Evolutionary conservation across 495 filamentous ascomycete genomes (phyloP), one percentile per base, ranked within the genome.

Genomic region (Xylaria curta): DNA sequence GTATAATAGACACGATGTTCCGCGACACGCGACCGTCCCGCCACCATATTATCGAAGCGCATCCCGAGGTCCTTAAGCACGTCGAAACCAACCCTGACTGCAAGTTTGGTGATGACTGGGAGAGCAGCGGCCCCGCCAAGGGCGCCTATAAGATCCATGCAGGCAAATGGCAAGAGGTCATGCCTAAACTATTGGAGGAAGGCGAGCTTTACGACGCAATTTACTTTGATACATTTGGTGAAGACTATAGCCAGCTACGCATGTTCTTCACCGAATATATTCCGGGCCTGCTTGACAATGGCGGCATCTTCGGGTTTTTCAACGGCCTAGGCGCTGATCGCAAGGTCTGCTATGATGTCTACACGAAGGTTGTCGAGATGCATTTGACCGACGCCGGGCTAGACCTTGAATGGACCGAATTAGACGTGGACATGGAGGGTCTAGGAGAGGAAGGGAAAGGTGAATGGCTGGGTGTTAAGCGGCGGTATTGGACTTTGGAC

Each of bases 211-310:
- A 95, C 78, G 94, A 99, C 79, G 94, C 92, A 44, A 95, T 99
- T 68, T 99, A 98, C 83, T 98, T 97, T 76, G 97, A 98, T 78
- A 99, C 96, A 0, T 99, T 98, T 75, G 96, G 95, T 9, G 97
- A 98, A 82, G 90, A 93, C 58, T 99, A 99, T 82, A 84, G 82
- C 6, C 92, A 93, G 78, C 88, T 99, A 51, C 91, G 91, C 42
- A 85, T 89, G 40, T 99, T 99, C 83, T 97, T 99, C 80, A 89
- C 86, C 15, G 95, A 99, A 78, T 91, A 90, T 73, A 89, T 98
- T 0, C 91, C 97, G 59, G 90, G 88, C 0, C 78, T 98, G 53
- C 82, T 99, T 4, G 91, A 92, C 76, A 82, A 87, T 59, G 80
- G 90, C 19, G 93, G 95, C 0, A 88, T 83, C 21, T 99, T 97